Conservation (phyloP, 768 basidiomycete genomes). For the Chlorophyllum brunneum region DNA sequence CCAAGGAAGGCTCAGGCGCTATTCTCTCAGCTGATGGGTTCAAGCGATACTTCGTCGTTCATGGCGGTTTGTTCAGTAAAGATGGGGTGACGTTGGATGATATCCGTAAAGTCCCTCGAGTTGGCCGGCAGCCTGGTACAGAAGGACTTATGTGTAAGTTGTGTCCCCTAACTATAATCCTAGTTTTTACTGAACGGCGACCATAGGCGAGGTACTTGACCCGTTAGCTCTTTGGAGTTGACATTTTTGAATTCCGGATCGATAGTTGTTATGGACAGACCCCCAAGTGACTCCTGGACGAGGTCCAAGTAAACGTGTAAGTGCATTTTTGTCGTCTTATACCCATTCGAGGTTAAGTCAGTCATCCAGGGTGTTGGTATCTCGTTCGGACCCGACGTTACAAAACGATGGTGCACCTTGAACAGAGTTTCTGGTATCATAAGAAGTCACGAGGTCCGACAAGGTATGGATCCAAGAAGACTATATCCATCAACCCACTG, state of each 20-base stretch:
- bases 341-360: slow-evolving; percentile 1
- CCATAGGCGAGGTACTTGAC: slow-evolving; percentile 58
- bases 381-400: slow-evolving; percentile 94
- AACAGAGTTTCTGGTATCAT: slow-evolving; percentile 88
- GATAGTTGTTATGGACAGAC: slow-evolving; percentile 91
- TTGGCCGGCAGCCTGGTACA: slow-evolving; percentile 89
- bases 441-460: slow-evolving; percentile 95
- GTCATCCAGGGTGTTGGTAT: slow-evolving; percentile 86
- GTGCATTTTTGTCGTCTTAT: slow-evolving; percentile 22
- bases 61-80: slow-evolving; percentile 94
- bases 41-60: slow-evolving; percentile 92
- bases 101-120: slow-evolving; percentile 80
- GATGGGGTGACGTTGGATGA: slow-evolving; percentile 95
- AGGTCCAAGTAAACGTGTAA: slow-evolving; percentile 92
- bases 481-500: background rate
- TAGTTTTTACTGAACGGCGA: slow-evolving; percentile 9
- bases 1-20: slow-evolving; percentile 35
- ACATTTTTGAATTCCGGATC: slow-evolving; percentile 10
- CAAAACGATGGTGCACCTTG: slow-evolving; percentile 80
- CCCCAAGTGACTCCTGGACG: slow-evolving; percentile 86
- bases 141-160: slow-evolving; percentile 87
- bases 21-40: slow-evolving; percentile 81
- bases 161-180: slow-evolving; percentile 7
- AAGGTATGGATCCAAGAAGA: slow-evolving; percentile 44
- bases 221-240: background rate